Evolutionary conservation across 371 early-diverging fungal species (phyloP).

Genomic region (Rhizopus sp.): DNA sequence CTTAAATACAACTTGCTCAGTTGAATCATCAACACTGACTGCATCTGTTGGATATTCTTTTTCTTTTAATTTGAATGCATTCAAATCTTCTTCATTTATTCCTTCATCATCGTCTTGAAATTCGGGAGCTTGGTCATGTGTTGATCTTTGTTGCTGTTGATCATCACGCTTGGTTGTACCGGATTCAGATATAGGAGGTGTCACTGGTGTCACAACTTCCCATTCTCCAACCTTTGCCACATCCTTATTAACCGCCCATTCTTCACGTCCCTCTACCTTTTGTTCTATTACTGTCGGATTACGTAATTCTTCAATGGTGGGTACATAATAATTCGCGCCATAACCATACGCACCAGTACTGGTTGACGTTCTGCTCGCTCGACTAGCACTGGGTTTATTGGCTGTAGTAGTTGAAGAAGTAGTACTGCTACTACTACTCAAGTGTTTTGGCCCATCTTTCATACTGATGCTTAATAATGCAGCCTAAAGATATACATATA

Average conservation of each 20-base stretch:
- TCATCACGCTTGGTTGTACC: conserved; percentile 8
- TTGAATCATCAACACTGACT: conserved; percentile 19
- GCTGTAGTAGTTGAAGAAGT: conserved; percentile 1
- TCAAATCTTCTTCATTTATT: conserved; percentile 51
- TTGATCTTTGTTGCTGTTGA: conserved; percentile 17
- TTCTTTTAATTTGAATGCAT: conserved; percentile 56
- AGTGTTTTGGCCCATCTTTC: conserved; percentile 1
- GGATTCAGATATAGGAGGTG: conserved; percentile 4
- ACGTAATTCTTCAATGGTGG: conserved; percentile 22
- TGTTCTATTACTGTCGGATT: conserved; percentile 14
- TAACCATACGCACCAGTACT: not conserved
- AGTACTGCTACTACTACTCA: not conserved
- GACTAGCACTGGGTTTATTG: not conserved
- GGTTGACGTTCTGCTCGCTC: not conserved
- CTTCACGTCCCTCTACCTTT: conserved; percentile 29
- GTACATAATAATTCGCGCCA: conserved; percentile 14
- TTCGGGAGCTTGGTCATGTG: conserved; percentile 38
- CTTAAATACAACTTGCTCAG: conserved; percentile 47
- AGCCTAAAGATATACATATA: conserved; percentile 9
- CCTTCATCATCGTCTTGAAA: conserved; percentile 54
- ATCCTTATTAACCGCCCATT: conserved; percentile 37
- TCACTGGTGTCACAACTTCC: conserved; percentile 31
- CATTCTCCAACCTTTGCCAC: conserved; percentile 44
- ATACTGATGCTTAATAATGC: conserved; percentile 6
- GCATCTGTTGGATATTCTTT: conserved; percentile 46